phyloP scores from a whole-genome alignment of 129 eudicot species.

The Calendula officinalis region DNA sequence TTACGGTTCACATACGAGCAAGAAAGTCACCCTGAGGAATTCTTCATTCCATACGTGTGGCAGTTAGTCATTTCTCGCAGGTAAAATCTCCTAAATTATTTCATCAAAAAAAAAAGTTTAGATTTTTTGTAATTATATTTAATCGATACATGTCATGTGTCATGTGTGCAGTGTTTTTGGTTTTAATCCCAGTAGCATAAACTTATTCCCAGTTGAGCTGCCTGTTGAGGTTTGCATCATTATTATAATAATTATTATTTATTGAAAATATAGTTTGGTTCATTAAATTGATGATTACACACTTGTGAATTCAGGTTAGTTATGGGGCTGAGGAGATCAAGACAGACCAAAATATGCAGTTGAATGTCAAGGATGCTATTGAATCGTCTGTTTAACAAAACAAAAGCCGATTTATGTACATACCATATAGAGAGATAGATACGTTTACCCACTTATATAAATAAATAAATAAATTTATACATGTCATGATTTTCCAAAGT shows the following conservation, averaged over 20 bases:
- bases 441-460: conserved; percentile 10
- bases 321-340: conserved; percentile 42
- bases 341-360: conserved; percentile 35
- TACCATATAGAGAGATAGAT: conserved; percentile 24
- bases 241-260: neutral
- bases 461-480: conserved; percentile 7
- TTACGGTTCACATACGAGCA: conserved; percentile 89
- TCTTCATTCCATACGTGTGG: conserved; percentile 98
- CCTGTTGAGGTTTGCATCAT: conserved; percentile 68
- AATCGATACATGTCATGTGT: neutral
- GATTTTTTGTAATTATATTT: no score
- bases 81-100: conserved; percentile 29
- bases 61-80: conserved; percentile 76
- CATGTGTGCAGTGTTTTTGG: conserved; percentile 56
- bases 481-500: no score
- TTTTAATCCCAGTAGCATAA: conserved; percentile 66
- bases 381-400: conserved; percentile 31
- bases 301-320: conserved; percentile 42
- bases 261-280: neutral
- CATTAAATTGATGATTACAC: neutral
- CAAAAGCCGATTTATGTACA: conserved; percentile 27
- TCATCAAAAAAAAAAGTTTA: neutral
- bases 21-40: conserved; percentile 98
- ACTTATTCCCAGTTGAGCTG: conserved; percentile 61
- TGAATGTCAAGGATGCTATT: conserved; percentile 26